These are phyloP conservation scores for Globisporangium nunn DNA, from an alignment of 352 stramenopile genomes.

Conservation along the genomic window DNA sequence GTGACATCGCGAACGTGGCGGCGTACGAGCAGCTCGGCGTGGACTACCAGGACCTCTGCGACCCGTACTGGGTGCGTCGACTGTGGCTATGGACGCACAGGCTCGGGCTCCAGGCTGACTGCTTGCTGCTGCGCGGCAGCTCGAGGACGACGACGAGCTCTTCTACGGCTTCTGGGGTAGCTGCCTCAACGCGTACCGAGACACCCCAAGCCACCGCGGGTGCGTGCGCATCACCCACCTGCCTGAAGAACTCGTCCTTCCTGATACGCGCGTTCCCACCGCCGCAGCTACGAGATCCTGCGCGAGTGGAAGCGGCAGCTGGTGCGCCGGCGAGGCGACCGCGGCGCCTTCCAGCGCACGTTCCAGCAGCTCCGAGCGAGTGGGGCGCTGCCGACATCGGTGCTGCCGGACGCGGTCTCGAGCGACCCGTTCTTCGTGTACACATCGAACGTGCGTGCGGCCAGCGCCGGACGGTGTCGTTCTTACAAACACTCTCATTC, in stretches of 20 bases:
- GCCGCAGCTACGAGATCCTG: conserved; percentile 48
- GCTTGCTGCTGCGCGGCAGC: conserved; percentile 14
- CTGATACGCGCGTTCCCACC: too few species aligned
- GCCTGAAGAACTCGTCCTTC: too few species aligned
- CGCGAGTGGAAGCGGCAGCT: conserved; percentile 41
- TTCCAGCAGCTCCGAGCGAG: conserved; percentile 31
- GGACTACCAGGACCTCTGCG: conserved; percentile 88
- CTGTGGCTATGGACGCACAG: too few species aligned
- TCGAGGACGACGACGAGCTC: conserved; percentile 66
- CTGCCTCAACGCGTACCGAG: conserved; percentile 84
- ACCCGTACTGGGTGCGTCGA: conserved; percentile 57
- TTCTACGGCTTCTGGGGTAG: conserved; percentile 92
- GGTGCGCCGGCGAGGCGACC: conserved; percentile 7
- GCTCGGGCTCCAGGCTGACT: neutral
- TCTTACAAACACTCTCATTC: neutral
- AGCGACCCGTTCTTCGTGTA: conserved; percentile 87
- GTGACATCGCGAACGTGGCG: conserved; percentile 78
- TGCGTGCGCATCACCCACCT: conserved; percentile 16
- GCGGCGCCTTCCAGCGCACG: conserved; percentile 24
- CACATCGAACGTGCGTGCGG: conserved; percentile 80
- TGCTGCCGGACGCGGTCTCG: conserved; percentile 24
- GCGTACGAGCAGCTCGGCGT: conserved; percentile 73
- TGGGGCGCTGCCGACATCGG: conserved; percentile 21
- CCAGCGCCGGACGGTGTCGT: neutral
- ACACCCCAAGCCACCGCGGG: conserved; percentile 69